Base-by-base conservation (phyloP, 345 rosid genomes). In the Bruguiera sexangula region DNA sequence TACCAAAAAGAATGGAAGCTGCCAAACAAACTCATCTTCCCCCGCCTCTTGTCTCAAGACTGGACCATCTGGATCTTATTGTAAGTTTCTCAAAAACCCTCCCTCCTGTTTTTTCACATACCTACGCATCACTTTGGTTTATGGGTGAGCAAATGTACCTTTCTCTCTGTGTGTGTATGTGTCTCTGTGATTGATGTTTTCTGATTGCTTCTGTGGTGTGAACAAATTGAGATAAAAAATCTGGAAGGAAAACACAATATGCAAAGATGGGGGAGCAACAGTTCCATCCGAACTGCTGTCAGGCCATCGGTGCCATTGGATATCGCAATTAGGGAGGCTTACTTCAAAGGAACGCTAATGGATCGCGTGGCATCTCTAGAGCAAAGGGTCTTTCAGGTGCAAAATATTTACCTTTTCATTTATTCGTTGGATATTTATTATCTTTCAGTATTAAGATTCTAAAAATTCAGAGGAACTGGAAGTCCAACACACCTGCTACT, bases 351-450 rank as follows among this genome's bases (percentile, higher is more conserved):
- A n/a, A 82, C 97, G 1, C 69, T 89, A 54, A 60, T 88, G 59
- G 97, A 91, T 52, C 74, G 97, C 21, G 86, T 93, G 43, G 76
- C 88, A 0, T 80, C 87, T 70, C 84, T 93, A 31, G 97, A 93
- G 71, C 82, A 77, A 22, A 74, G 86, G 60, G 85, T 91, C 69
- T 87, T 87, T 39, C 96, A 89, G 93, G 93, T 85, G n/a, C 26
- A 16, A 6, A 31, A 53, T 24, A 20, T 30, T 51, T 39, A 24
- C 32, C 16, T 2, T 27, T 30, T 48, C 26, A 29, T 20, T 48
- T 21, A 24, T 57, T 9, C 60, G 16, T 18, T 32, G 9, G 19
- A 7, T 6, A 3, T 19, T 6, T 2, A 6, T 56, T 24, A 32
- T 10, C 16, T 18, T 56, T 55, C 24, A 26, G 1, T 43, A 19